These are phyloP conservation scores for Gaeumannomyces sp. DNA, from an alignment of 2,329 filamentous ascomycete species.

Conservation along the genomic window DNA sequence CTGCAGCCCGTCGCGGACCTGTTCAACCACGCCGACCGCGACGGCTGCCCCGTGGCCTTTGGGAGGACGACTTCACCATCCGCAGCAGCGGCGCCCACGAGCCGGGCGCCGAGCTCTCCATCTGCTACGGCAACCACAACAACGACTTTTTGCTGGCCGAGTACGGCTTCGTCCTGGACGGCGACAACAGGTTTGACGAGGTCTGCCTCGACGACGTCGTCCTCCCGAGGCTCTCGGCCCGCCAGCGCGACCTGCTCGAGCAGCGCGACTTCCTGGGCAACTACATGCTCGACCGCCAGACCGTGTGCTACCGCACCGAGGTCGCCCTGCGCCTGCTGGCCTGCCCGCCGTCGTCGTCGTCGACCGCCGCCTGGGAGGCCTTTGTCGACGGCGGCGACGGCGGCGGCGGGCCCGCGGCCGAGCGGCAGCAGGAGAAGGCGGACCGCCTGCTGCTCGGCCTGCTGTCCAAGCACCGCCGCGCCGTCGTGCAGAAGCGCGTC, in stretches of 20 bases:
- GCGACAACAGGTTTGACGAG: conserved; percentile 43
- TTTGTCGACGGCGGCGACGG: conserved; percentile 12
- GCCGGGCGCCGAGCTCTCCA: conserved; percentile 58
- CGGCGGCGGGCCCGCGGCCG: not conserved
- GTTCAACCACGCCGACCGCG: conserved; percentile 49
- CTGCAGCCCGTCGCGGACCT: conserved; percentile 68
- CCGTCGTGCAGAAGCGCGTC: conserved; percentile 51
- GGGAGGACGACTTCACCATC: conserved; percentile 47
- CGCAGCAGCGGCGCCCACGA: conserved; percentile 43
- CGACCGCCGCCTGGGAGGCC: conserved; percentile 13
- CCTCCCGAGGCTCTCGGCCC: conserved; percentile 22
- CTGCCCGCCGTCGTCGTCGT: conserved; percentile 3
- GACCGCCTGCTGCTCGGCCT: conserved; percentile 67
- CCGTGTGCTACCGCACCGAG: conserved; percentile 21
- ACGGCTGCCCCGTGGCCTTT: conserved; percentile 46
- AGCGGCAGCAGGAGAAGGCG: conserved; percentile 36
- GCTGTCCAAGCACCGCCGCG: conserved; percentile 34
- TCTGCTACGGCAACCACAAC: conserved; percentile 63
- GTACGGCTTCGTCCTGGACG: conserved; percentile 45
- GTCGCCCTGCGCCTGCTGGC: conserved; percentile 17
- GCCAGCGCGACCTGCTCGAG: conserved; percentile 14
- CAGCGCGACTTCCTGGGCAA: conserved; percentile 17
- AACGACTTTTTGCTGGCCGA: conserved; percentile 70
- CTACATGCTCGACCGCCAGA: conserved; percentile 21
- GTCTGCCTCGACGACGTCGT: conserved; percentile 38